Evolutionary conservation across 176 grass and related monocot genomes (phyloP), one percentile per base, ranked within the genome.

Genomic region (Puya raimondii): DNA sequence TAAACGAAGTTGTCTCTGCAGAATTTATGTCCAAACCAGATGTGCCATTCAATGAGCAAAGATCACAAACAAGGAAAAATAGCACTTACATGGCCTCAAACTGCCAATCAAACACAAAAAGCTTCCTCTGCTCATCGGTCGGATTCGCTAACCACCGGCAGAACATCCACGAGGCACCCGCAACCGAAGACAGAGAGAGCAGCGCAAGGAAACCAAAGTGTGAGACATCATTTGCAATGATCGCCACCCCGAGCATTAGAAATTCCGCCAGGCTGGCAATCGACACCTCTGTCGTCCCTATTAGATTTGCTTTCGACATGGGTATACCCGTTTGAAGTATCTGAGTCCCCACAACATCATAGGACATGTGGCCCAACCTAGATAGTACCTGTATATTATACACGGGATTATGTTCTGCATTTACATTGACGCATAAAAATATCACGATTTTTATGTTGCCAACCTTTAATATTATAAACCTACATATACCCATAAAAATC

Each of bases 241-340:
- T 99, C 50, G 94, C 94, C 66, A 91, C 83, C 15, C 86, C 89
- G 48, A 99, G 85, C 89, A 99, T 99, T 22, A 90, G 72, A 53
- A 99, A 70, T 75, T 99, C 94, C 22, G 94, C 94, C 53, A 99
- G 85, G 78, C 94, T 93, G 72, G 89, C 87, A 76, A 99, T 99
- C 47, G 94, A 93, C 56, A 93, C 84, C 64, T 99, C 94, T 47
- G 91, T 99, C 59, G 84, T 76, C 50, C 89, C 94, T 1, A 99
- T 99, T 68, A 99, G 85, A 74, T 99, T 99, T 84, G 87, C 94
- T 83, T 93, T 99, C 49, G 86, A 82, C 59, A 83, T 70, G 10
- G 89, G 89, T 29, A 93, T 84, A n/a, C 94, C 94, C 10, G 84
- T 99, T 69, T 99, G 94, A 66, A 99, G 80, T 13, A 99, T 99